phyloP scores from a whole-genome alignment of 2,329 filamentous ascomycete species.

The Arthrobotrys conoides region DNA sequence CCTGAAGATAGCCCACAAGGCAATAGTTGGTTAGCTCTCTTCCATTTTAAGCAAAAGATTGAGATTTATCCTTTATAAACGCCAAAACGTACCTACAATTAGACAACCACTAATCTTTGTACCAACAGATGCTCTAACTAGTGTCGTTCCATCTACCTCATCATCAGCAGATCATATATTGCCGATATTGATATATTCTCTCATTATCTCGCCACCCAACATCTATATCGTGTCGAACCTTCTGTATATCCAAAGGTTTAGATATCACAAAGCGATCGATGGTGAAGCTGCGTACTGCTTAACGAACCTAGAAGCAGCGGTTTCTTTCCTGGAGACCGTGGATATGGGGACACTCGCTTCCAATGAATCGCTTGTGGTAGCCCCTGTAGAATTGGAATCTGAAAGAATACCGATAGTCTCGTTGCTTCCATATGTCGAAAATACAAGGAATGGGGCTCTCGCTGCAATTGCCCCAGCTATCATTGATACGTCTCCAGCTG shows the following conservation, averaged over 20 bases:
- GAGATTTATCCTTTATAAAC: neutral
- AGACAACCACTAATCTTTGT: slow-evolving; percentile 11
- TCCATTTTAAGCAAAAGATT: slow-evolving; percentile 68
- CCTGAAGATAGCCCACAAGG: slow-evolving; percentile 89
- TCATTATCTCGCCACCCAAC: slow-evolving; percentile 88
- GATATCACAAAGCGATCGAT: slow-evolving; percentile 79
- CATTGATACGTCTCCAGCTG: slow-evolving; percentile 16
- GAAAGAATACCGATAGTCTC: neutral
- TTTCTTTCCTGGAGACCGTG: slow-evolving; percentile 94
- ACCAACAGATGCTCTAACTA: slow-evolving; percentile 69
- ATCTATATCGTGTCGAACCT: slow-evolving; percentile 94
- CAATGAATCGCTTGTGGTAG: neutral
- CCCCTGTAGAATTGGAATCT: neutral
- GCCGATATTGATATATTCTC: slow-evolving; percentile 93
- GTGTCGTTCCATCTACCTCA: slow-evolving; percentile 73
- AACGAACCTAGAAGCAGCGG: slow-evolving; percentile 93
- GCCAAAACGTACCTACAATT: neutral
- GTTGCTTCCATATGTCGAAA: neutral
- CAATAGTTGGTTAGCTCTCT: slow-evolving; percentile 87
- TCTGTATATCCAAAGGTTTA: slow-evolving; percentile 93
- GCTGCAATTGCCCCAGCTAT: slow-evolving; percentile 6
- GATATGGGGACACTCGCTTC: slow-evolving; percentile 83
- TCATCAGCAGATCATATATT: slow-evolving; percentile 98
- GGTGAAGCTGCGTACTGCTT: slow-evolving; percentile 96
- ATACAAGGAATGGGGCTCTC: neutral